These are phyloP conservation scores for Chalciporus pseudorubinellus DNA, from an alignment of 768 basidiomycete species.

Conservation along the genomic window DNA sequence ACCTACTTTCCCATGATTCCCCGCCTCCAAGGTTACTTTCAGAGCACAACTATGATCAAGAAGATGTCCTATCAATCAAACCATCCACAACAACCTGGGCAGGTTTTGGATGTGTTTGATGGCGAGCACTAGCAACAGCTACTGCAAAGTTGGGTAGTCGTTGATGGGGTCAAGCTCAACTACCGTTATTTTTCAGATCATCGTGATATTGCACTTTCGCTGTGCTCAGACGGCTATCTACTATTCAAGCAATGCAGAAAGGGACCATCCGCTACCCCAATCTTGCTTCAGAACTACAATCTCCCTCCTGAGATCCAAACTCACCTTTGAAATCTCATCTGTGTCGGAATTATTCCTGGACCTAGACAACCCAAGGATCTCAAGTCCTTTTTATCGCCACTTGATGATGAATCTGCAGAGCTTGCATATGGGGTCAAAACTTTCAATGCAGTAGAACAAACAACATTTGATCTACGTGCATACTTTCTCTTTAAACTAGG, in stretches of 20 bases:
- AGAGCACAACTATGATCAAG: too few species aligned
- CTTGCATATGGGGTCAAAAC: not conserved
- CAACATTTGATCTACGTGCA: not conserved
- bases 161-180: not conserved
- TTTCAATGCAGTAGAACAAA: not conserved
- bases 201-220: not conserved
- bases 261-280: not conserved
- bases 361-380: not conserved
- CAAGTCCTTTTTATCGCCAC: not conserved
- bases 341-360: not conserved
- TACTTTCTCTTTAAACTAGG: conserved; percentile 25
- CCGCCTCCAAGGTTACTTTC: too few species aligned
- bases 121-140: not conserved
- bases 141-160: not conserved
- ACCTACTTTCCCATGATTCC: too few species aligned
- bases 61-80: too few species aligned
- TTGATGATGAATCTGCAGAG: not conserved
- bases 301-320: not conserved
- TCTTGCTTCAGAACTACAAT: not conserved
- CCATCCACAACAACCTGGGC: too few species aligned
- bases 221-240: not conserved
- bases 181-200: not conserved
- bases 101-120: not conserved
- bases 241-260: not conserved
- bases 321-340: not conserved